Base-by-base conservation (phyloP, 2,329 filamentous ascomycete species). In the Aspergillus quadrilineatus region DNA sequence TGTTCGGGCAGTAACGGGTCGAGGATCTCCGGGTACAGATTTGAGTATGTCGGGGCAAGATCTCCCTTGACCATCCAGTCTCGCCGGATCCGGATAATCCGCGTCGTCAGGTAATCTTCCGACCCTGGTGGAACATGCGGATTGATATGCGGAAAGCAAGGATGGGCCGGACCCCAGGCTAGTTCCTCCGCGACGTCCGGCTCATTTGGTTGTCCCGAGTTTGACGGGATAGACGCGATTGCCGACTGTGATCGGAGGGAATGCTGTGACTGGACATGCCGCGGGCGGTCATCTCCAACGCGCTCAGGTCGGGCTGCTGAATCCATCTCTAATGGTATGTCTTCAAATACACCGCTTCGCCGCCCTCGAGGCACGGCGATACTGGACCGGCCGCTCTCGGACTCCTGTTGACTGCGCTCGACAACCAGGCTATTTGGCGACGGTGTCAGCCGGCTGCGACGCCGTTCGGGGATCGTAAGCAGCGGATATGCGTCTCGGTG, bases 1-100 rank as follows among this genome's bases (percentile, higher is more conserved):
- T 88, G 87, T 72, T 99, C 94, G 1, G 85, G 82, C 43, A 99
- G 77, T 32, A 92, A 85, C 0, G 92, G 90, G 63, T 97, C 92
- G 6, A 99, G 80, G 56, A 99, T 96, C 70, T 99, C 94, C 0
- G 94, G 94, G 67, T 99, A 99, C 2, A 97, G 80, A 67, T 97
- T 97, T 14, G 90, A 94, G 70, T 95, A 97, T 0, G 92, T 91
- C 0, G 94, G 94, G 1, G 92, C 93, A 29, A 96, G 78, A 73
- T 99, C 94, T 36, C 93, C 94, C 59, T 87, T 84, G 30, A 92
- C 75, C 75, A 97, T 87, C 89, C 92, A 99, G 74, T 99, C 94
- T 42, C 94, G 84, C 56, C 88, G 87, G 60, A 99, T 88, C 14
- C 94, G 88, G 67, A 99, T 97, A 62, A 99, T 89, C 55, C 93